Conservation (phyloP, 75 land plant species). For the Larix kaempferi region DNA sequence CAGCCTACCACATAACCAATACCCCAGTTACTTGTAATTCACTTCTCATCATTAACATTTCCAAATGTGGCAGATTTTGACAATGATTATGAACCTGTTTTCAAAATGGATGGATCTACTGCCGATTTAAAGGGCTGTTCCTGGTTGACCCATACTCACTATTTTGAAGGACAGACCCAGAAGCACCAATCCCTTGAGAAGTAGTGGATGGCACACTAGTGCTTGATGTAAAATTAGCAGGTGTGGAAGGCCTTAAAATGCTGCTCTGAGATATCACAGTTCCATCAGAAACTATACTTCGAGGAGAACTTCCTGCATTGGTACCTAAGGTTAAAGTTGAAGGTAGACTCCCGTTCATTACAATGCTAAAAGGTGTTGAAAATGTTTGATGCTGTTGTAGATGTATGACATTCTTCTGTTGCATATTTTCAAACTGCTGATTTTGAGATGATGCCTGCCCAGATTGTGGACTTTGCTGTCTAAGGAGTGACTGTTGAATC, state of each 20-base stretch:
- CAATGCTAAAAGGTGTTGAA: background rate
- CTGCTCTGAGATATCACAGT: background rate
- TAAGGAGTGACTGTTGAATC: background rate
- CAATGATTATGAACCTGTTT: background rate
- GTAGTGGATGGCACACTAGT: background rate
- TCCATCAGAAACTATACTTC: background rate
- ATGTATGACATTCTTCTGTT: background rate
- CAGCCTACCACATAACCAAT: background rate
- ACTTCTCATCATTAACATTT: background rate
- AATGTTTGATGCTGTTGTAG: background rate
- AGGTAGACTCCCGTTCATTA: background rate
- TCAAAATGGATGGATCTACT: background rate
- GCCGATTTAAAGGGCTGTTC: background rate
- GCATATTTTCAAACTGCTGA: too few species aligned
- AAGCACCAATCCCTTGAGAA: slow-evolving; percentile 2
- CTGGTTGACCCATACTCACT: background rate
- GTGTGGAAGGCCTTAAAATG: slow-evolving; percentile 1
- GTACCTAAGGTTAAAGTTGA: background rate
- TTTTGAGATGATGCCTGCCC: too few species aligned
- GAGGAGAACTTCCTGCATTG: background rate
- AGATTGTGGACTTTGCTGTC: background rate
- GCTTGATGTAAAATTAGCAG: background rate
- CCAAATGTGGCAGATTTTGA: background rate
- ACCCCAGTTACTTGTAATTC: background rate
- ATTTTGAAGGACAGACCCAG: background rate